Percentiles rank a stretch among this genome's conserved stretches.
Conservation (phyloP, 179 eudicot species). For the Drosera spatulata region DNA sequence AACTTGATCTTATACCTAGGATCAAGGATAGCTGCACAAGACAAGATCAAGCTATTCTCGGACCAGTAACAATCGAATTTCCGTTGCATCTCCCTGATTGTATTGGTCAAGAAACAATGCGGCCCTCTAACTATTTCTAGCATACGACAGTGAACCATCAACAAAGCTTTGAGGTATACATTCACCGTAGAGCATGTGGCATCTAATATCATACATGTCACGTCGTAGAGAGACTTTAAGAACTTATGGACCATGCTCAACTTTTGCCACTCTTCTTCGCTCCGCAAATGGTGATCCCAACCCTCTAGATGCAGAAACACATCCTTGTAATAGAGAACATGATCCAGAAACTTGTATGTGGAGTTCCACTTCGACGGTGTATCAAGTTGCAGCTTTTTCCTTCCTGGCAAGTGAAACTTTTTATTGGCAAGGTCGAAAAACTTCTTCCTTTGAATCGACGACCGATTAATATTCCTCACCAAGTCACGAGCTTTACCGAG, state of each 20-base stretch:
- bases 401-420: conserved; percentile 1
- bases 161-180: not conserved
- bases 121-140: not conserved
- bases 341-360: not conserved
- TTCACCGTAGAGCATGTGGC: too few relatives aligned
- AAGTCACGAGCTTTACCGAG: conserved; percentile 2
- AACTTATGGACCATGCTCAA: conserved; percentile 2
- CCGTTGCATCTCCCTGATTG: not conserved
- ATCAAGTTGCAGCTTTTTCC: conserved; percentile 3
- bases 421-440: conserved; percentile 7
- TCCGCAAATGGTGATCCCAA: not conserved
- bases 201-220: not conserved
- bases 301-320: conserved; percentile 5
- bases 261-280: not conserved
- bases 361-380: conserved; percentile 6
- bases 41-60: not conserved
- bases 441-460: not conserved
- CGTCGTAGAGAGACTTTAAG: conserved; percentile 5
- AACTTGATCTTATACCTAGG: conserved; percentile 3
- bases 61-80: conserved; percentile 8
- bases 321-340: conserved; percentile 3
- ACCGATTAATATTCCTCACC: not conserved
- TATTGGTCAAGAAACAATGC: not conserved
- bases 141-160: conserved; percentile 1
- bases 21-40: conserved; percentile 8